Evolutionary conservation across 495 filamentous ascomycete genomes (phyloP), one percentile per base, ranked within the genome.

Genomic region (Glutinoglossum americanum): DNA sequence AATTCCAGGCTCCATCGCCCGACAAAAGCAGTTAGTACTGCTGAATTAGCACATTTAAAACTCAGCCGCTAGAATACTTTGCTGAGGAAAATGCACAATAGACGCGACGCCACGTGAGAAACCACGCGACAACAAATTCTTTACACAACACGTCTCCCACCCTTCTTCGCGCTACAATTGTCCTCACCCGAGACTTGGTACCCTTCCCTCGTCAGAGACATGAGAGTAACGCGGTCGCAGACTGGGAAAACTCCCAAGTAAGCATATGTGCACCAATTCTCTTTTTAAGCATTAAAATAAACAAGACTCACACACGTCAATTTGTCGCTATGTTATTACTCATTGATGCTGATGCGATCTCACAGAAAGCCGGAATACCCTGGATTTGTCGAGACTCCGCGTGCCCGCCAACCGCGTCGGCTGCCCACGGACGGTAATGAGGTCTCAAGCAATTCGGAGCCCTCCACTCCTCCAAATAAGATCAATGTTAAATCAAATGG

Each of bases 361-460:
- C 37, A 28, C 54, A 71, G 69, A 51, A 70, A 69, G 58, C 64
- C 68, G 7, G 55, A 39, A n/a, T 57, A 68, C 35, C 68, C 70
- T n/a, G 68, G 66, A 33, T 70, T 71, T 57, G 69, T 72, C 54
- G 71, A 72, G 55, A 72, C 71, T 3, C 71, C 71, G 17, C 68
- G 68, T 45, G 63, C 30, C 0, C 57, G 57, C 15, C 26, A 25
- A 32, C 39, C 55, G 27, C 53, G 55, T 11, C 27, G 27, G 60
- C 54, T 8, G 28, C 54, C 66, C 23, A 59, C 60, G 11, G 26
- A 61, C 26, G 45, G 57, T 26, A 49, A 57, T 10, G 54, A 41
- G 39, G 55, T 33, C 60, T 28, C 56, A 11, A 28, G 23, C 26
- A 21, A n/a, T 61, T 27, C 45, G 54, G 58, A 39, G 47, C 41